Evolutionary conservation across 2,329 filamentous ascomycete genomes (phyloP).

Genomic region (Neofusicoccum umdonicola): DNA sequence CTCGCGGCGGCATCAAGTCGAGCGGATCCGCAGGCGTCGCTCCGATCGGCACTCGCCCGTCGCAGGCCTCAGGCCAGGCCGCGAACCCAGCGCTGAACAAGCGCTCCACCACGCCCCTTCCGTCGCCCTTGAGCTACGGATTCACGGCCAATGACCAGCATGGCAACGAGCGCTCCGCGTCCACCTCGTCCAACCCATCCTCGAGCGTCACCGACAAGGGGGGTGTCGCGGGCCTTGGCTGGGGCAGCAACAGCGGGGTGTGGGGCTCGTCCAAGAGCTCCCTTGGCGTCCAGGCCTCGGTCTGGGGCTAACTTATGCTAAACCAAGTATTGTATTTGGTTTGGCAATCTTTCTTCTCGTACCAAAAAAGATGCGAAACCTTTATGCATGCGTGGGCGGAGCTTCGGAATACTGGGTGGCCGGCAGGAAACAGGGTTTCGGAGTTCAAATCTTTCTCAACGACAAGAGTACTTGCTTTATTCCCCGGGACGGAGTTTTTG

Average conservation of each 20-base stretch:
- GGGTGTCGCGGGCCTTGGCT: constrained; percentile 47
- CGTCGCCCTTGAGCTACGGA: constrained; percentile 80
- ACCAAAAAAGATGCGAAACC: constrained; percentile 32
- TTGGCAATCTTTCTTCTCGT: constrained; percentile 7
- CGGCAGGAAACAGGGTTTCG: constrained; percentile 6
- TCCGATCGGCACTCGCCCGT: constrained; percentile 88
- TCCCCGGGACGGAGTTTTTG: constrained; percentile 36
- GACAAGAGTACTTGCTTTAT: constrained; percentile 15
- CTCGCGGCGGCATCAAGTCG: constrained; percentile 59
- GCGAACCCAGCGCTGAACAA: constrained; percentile 66
- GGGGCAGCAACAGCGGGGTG: constrained; percentile 77
- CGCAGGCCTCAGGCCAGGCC: constrained; percentile 56
- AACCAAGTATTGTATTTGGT: constrained; percentile 22
- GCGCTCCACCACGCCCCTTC: constrained; percentile 82
- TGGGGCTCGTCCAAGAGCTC: constrained; percentile 73
- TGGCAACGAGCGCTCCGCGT: constrained; percentile 55
- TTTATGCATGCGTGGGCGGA: constrained; percentile 10
- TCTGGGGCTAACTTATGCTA: constrained; percentile 70
- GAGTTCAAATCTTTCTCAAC: constrained; percentile 13
- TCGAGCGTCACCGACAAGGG: constrained; percentile 45
- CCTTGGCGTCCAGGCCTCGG: constrained; percentile 84
- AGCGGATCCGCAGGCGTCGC: constrained; percentile 68
- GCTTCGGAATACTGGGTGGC: constrained; percentile 12
- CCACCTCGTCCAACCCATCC: constrained; percentile 59
- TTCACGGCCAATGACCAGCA: constrained; percentile 59